Percentiles rank a stretch among this genome's conserved stretches.
These are phyloP conservation scores for Cladobotryum protrusum DNA, from an alignment of 2,329 filamentous ascomycete species.

Conservation along the genomic window DNA sequence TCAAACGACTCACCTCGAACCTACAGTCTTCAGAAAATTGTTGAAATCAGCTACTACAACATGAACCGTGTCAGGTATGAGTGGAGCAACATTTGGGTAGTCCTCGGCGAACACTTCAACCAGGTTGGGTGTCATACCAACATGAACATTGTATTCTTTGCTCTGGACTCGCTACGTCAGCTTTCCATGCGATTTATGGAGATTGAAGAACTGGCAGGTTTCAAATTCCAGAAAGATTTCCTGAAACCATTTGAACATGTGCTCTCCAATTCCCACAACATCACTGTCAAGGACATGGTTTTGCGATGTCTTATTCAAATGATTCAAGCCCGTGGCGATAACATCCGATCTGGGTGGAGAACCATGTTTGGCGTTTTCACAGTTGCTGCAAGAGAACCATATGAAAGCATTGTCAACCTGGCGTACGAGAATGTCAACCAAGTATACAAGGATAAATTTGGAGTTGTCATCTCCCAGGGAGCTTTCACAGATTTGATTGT, in stretches of 20 bases:
- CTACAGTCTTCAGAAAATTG: constrained; percentile 95
- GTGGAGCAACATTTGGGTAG: constrained; percentile 96
- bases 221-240: constrained; percentile 99
- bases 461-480: constrained; percentile 90
- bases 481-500: constrained; percentile 96
- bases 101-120: constrained; percentile 98
- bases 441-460: constrained; percentile 92
- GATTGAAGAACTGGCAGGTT: constrained; percentile 92
- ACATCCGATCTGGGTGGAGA: constrained; percentile 95
- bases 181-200: constrained; percentile 99
- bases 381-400: constrained; percentile 84
- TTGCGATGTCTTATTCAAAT: constrained; percentile 95
- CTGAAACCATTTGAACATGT: constrained; percentile 97
- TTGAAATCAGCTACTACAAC: constrained; percentile 99
- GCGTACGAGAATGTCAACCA: constrained; percentile 95
- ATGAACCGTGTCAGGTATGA: constrained; percentile 98
- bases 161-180: constrained; percentile 88
- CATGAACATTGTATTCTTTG: constrained; percentile 95
- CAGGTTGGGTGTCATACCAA: constrained; percentile 95
- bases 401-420: constrained; percentile 92
- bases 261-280: constrained; percentile 83
- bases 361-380: constrained; percentile 99
- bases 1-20: constrained; percentile 93
- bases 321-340: constrained; percentile 94
- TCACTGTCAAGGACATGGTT: constrained; percentile 96